Evolutionary conservation across 2,329 filamentous ascomycete species (phyloP).

Genomic region (Colletotrichum zoysiae): DNA sequence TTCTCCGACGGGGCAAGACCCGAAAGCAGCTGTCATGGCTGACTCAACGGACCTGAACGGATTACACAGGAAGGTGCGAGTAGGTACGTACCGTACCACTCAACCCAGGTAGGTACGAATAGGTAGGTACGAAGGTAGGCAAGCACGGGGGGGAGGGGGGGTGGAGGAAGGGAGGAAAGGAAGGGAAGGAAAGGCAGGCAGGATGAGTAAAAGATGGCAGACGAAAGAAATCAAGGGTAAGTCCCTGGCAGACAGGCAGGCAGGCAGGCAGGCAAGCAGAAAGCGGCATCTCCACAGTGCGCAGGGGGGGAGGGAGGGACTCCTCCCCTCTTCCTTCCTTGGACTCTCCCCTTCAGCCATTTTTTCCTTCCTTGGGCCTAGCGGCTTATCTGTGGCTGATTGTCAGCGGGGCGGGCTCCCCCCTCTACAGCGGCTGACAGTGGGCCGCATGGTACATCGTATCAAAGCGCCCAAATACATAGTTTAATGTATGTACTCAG

Average conservation of each 20-base stretch:
- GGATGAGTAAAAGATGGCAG: background rate
- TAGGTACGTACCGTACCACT: too few species aligned
- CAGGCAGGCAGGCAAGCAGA: background rate
- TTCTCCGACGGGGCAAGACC: constrained; percentile 21
- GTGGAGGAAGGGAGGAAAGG: too few species aligned
- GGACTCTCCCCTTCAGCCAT: background rate
- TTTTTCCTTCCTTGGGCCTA: background rate
- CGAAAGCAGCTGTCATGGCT: background rate
- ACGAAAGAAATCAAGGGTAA: background rate
- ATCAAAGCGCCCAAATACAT: background rate
- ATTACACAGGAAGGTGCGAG: too few species aligned
- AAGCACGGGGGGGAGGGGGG: too few species aligned
- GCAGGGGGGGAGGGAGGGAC: background rate
- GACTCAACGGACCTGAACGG: background rate
- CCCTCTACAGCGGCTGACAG: constrained; percentile 31
- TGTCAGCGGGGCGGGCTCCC: background rate
- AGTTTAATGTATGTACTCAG: background rate
- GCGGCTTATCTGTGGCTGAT: constrained; percentile 12
- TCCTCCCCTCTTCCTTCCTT: background rate
- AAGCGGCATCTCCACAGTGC: constrained; percentile 16
- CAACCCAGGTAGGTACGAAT: background rate
- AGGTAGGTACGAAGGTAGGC: too few species aligned
- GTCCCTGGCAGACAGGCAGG: background rate
- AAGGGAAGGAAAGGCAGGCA: background rate
- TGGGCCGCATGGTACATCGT: background rate